These are phyloP conservation scores for Solanum chiquidenum DNA, from an alignment of 257 asterid species.

Conservation along the genomic window DNA sequence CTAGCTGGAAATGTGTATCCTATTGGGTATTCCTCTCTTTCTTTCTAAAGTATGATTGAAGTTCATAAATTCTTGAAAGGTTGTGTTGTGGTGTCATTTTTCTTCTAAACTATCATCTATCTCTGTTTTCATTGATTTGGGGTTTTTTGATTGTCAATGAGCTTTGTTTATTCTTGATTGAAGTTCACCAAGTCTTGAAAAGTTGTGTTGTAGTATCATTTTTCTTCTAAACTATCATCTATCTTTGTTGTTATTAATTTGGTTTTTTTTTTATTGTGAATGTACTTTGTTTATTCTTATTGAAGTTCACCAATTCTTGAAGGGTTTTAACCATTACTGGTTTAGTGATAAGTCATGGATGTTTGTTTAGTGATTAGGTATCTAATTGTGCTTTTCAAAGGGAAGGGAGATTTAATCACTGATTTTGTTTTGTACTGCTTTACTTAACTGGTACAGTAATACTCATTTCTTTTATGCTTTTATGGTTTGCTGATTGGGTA, in stretches of 20 bases:
- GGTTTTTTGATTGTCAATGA: not conserved
- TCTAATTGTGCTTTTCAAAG: not conserved
- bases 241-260: not conserved
- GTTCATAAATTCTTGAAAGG: not conserved
- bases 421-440: not conserved
- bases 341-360: not conserved
- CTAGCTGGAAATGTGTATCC: slow-evolving; percentile 85
- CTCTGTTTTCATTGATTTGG: not conserved
- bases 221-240: not conserved
- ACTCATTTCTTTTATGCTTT: not conserved
- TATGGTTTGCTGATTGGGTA: not conserved
- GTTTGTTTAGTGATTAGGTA: not conserved
- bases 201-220: not conserved
- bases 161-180: not conserved
- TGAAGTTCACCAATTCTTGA: not conserved
- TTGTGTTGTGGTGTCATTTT: not conserved
- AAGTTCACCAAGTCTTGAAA: not conserved
- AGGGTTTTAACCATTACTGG: not conserved
- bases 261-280: not conserved
- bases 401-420: not conserved
- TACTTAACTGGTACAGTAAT: not conserved
- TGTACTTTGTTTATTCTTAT: not conserved
- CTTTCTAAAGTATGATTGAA: not conserved
- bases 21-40: slow-evolving; percentile 35
- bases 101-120: not conserved